Evolutionary conservation across 1,284 basidiomycete species (phyloP), one percentile per base, ranked within the genome.

Genomic region (Nidula niveotomentosa): DNA sequence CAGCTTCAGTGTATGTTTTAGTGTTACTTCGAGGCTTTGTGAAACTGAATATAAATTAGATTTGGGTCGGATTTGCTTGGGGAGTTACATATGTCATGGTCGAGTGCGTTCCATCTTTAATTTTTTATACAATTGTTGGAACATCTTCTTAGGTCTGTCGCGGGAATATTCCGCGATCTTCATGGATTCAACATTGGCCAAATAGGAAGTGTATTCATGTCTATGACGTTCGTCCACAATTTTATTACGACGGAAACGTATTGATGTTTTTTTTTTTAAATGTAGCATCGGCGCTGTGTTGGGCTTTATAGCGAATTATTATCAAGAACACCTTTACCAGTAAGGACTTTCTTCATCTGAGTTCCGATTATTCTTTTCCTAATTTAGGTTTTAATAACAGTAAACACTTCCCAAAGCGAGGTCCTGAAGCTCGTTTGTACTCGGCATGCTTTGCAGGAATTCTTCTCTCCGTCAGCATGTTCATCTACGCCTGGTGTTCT

Each of bases 1-100:
- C 8, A 82, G 84, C 59, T 88, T 93, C 68, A 88, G 87, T 56
- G 87, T 89, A 58, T 56, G 82, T 66, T 15, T 6, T 36, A 15
- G 63, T 15, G 8, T 41, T 41, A 41, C 15, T 13, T 13, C 39
- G 7, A 17, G 15, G 13, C 39, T 41, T 41, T 8, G 13, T 41
- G 12, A 41, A 41, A 41, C 12, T 13, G 15, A 13, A 17, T 41
- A 17, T 17, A 13, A 13, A 41, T 41, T 13, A 89, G 86, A 58
- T 91, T 13, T 94, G 90, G 91, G 72, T 86, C 49, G 88, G 87
- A 1, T 85, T 90, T 56, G 81, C 80, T 1, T 94, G 91, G 91
- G 91, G 91, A 0, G 80, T 94, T 9, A 69, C 89, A 48, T 94
- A 85, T 65, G 83, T 81, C 55, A 71, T 91, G 56, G 74, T 93